phyloP scores from a whole-genome alignment of 495 filamentous ascomycete species.

The Aspergillus sclerotiicarbonarius region DNA sequence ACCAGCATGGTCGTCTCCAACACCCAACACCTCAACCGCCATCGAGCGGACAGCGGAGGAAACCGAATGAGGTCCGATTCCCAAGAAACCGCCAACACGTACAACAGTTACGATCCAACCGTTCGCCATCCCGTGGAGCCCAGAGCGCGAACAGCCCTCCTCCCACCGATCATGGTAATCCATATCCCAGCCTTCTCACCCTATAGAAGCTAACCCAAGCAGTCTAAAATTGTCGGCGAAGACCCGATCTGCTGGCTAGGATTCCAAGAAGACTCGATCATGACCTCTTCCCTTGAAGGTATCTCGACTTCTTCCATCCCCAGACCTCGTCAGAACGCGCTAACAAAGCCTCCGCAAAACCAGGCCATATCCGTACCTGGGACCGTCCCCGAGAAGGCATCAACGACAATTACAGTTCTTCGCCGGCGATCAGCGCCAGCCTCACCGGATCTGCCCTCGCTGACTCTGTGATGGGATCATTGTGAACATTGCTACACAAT shows the following conservation, averaged over 20 bases:
- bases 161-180: slow-evolving; percentile 89
- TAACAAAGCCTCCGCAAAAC: slow-evolving; percentile 13
- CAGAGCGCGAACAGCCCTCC: slow-evolving; percentile 71
- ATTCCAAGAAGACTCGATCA: slow-evolving; percentile 86
- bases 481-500: slow-evolving; percentile 8
- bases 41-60: slow-evolving; percentile 66
- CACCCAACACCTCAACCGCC: slow-evolving; percentile 66
- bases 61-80: slow-evolving; percentile 60
- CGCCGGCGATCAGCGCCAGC: slow-evolving; percentile 21
- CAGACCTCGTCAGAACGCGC: slow-evolving; percentile 5
- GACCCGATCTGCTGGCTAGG: slow-evolving; percentile 87
- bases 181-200: slow-evolving; percentile 4
- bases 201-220: slow-evolving; percentile 9
- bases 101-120: slow-evolving; percentile 45
- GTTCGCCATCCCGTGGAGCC: slow-evolving; percentile 77
- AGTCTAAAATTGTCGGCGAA: slow-evolving; percentile 82
- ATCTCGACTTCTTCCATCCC: slow-evolving; percentile 20
- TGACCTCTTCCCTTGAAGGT: slow-evolving; percentile 89
- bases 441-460: slow-evolving; percentile 15
- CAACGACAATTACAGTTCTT: slow-evolving; percentile 26
- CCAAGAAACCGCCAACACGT: slow-evolving; percentile 57
- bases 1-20: slow-evolving; percentile 39
- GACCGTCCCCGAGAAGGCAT: slow-evolving; percentile 67
- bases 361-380: slow-evolving; percentile 89
- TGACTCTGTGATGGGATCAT: slow-evolving; percentile 22